Conservation (phyloP, 1,284 basidiomycete species). For the Rhizoctonia solani region DNA sequence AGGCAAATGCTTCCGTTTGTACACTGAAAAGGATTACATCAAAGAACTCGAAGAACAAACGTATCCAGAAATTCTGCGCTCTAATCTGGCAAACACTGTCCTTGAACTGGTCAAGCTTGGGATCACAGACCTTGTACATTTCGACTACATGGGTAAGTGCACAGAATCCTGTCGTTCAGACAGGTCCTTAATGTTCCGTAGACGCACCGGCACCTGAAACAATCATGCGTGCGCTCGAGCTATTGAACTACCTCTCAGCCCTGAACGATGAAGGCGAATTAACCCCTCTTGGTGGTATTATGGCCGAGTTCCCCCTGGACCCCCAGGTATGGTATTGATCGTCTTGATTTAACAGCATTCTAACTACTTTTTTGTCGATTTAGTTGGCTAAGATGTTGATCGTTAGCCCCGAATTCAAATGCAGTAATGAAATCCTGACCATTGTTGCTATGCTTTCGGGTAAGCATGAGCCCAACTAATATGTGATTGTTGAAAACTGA, state of each 20-base stretch:
- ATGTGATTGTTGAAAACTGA: neutral
- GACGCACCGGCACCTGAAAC: slow-evolving; percentile 97
- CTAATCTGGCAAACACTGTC: slow-evolving; percentile 92
- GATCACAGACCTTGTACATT: slow-evolving; percentile 85
- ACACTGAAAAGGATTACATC: slow-evolving; percentile 98
- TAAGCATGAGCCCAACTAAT: slow-evolving; percentile 52
- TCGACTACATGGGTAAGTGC: slow-evolving; percentile 79
- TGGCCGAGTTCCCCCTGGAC: slow-evolving; percentile 98
- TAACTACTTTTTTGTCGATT: neutral
- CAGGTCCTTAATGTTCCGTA: slow-evolving; percentile 7
- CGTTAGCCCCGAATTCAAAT: slow-evolving; percentile 91
- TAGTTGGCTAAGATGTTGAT: slow-evolving; percentile 94
- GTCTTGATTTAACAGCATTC: neutral
- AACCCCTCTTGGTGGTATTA: slow-evolving; percentile 84
- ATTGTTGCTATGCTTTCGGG: slow-evolving; percentile 96
- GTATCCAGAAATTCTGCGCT: slow-evolving; percentile 92
- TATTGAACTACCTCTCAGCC: slow-evolving; percentile 90
- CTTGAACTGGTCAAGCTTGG: slow-evolving; percentile 94
- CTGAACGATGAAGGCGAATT: slow-evolving; percentile 94
- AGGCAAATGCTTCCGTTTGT: slow-evolving; percentile 96
- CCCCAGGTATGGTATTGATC: slow-evolving; percentile 66
- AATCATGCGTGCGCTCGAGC: slow-evolving; percentile 94
- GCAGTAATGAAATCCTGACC: slow-evolving; percentile 93
- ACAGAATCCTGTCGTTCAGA: slow-evolving; percentile 37
- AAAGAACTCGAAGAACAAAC: slow-evolving; percentile 94